phyloP scores from a whole-genome alignment of 768 basidiomycete genomes.

The Chiua virens region DNA sequence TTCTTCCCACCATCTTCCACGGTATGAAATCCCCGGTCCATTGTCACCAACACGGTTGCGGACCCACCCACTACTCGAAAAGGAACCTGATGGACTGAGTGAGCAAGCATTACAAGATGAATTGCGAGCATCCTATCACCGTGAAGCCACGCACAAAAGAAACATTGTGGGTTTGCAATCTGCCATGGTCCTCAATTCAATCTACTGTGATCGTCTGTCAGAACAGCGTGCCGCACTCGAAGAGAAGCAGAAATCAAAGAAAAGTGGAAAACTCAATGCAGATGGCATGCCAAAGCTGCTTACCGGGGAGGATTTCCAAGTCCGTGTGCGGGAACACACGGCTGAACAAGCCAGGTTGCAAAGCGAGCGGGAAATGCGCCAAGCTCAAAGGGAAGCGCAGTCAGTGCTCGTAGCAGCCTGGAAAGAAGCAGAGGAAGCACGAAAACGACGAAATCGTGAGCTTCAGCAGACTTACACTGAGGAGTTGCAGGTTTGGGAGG shows the following conservation, averaged over 20 bases:
- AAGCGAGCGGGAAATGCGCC: neutral
- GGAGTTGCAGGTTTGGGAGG: too few species aligned
- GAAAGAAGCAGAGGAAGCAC: constrained; percentile 15
- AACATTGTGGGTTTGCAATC: constrained; percentile 11
- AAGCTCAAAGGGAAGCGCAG: neutral
- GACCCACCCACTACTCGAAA: neutral
- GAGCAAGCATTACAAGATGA: neutral
- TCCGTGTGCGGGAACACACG: neutral
- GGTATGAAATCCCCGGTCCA: neutral
- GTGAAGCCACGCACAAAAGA: neutral
- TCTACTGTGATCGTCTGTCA: constrained; percentile 11
- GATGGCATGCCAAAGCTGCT: constrained; percentile 25
- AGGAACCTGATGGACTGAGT: neutral
- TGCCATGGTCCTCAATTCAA: constrained; percentile 8
- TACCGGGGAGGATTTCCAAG: constrained; percentile 20
- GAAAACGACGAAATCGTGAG: neutral
- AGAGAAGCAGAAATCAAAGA: constrained; percentile 8
- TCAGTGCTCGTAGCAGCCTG: constrained; percentile 13
- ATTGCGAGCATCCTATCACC: neutral
- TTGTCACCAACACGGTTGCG: neutral
- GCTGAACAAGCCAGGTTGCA: too few species aligned
- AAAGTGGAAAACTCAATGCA: constrained; percentile 5
- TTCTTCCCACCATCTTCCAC: neutral
- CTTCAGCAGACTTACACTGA: too few species aligned
- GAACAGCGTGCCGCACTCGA: constrained; percentile 18